Base-by-base conservation (phyloP, 2,329 filamentous ascomycete genomes). In the Graphilbum sp. region DNA sequence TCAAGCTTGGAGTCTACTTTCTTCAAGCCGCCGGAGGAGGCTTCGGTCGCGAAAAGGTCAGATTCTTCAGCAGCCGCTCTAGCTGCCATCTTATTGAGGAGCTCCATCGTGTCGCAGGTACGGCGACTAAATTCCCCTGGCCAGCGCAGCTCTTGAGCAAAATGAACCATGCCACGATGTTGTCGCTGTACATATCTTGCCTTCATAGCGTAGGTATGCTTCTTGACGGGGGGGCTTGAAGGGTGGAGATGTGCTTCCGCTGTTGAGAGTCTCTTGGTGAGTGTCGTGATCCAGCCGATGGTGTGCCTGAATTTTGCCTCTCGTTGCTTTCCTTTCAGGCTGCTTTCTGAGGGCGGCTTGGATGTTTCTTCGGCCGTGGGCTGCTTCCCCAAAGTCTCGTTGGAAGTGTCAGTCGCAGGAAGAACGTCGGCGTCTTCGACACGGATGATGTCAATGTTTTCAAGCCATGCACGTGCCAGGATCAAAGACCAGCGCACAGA, bases 401-500 rank as follows among this genome's bases (percentile, higher is more conserved):
- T 12, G 4, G 27, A 12, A 17, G 5, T 32, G 30, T 18, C 16
- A 10, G 17, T 32, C 16, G 5, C 30, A 18, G n/a, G 5, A n/a
- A n/a, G n/a, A n/a, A n/a, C n/a, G n/a, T n/a, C n/a, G n/a, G n/a
- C n/a, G n/a, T n/a, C n/a, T n/a, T n/a, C 38, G 20, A 47, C 29
- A 8, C 44, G 42, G 4, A 47, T 37, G 19, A 80, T 59, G 9
- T 66, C 64, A 23, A 80, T 75, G 42, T 80, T 79, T 44, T 79
- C 71, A n/a, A 80, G 62, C 75, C 75, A 80, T 32, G 66, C 64
- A 20, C 73, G 63, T 15, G 75, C 75, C 24, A 80, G 60, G 31
- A 78, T 59, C 30, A 80, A 55, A 4, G 75, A 78, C 75, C 75
- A 80, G 48, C 70, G 75, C 17, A 79, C 72, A n/a, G 69, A 67